Evolutionary conservation across 768 basidiomycete species (phyloP).

Genomic region (Boletellus ananas): DNA sequence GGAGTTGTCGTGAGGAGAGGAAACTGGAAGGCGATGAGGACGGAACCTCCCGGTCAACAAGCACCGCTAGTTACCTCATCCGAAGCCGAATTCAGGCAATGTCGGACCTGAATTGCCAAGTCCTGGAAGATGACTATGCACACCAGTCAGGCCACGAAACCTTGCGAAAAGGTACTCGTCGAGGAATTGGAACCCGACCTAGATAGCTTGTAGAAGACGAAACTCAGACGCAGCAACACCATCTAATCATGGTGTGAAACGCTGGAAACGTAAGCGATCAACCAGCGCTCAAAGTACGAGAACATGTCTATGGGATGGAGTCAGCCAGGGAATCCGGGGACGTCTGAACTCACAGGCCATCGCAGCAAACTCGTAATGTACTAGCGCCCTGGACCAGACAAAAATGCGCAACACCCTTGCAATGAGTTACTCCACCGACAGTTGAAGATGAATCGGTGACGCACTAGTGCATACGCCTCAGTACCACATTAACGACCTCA

Average conservation of each 20-base stretch:
- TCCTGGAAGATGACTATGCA: no score
- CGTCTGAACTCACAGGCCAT: constrained; percentile 41
- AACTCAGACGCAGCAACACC: no score
- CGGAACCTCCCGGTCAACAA: no score
- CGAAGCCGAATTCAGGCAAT: no score
- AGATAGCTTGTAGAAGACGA: constrained; percentile 70
- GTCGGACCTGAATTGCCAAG: no score
- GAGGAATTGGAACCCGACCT: constrained; percentile 66
- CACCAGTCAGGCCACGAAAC: no score
- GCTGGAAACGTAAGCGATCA: neutral
- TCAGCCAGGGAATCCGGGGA: neutral
- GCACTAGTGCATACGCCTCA: constrained; percentile 24
- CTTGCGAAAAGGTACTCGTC: constrained; percentile 75
- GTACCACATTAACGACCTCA: constrained; percentile 24
- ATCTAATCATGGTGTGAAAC: constrained; percentile 10
- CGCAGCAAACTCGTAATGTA: constrained; percentile 79
- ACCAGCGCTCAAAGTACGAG: constrained; percentile 41
- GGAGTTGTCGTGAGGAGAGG: no score
- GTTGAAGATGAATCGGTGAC: constrained; percentile 72
- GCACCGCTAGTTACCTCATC: no score
- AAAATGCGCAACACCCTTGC: constrained; percentile 75
- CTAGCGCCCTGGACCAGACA: constrained; percentile 69
- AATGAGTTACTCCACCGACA: constrained; percentile 79
- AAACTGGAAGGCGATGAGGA: no score
- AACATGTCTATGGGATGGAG: constrained; percentile 39